phyloP scores from a whole-genome alignment of 371 early-diverging fungal genomes.

The Mucor velutinosus region DNA sequence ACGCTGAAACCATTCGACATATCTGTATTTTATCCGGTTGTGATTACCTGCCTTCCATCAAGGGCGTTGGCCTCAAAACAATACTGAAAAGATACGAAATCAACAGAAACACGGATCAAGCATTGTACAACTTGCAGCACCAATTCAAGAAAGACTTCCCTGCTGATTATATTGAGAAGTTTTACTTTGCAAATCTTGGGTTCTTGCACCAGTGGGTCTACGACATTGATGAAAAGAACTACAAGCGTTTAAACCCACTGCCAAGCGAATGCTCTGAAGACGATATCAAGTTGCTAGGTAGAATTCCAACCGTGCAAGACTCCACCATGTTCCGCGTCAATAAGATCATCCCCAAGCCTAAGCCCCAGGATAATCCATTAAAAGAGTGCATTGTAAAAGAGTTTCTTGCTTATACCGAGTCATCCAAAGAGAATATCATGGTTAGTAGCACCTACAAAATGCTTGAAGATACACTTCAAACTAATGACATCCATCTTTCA shows the following conservation, averaged over 20 bases:
- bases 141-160: not conserved
- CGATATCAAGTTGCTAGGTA: conserved; percentile 17
- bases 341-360: not conserved
- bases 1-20: not conserved
- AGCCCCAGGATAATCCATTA: not conserved
- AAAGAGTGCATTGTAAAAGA: not conserved
- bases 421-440: not conserved
- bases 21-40: conserved; percentile 96
- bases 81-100: not conserved
- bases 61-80: conserved; percentile 86
- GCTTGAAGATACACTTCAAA: not conserved
- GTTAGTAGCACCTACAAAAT: too few species aligned
- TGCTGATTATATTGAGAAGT: conserved; percentile 59
- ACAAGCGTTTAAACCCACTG: conserved; percentile 62
- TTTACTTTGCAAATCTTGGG: conserved; percentile 72
- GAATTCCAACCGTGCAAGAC: conserved; percentile 2
- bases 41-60: conserved; percentile 87
- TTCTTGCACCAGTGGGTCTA: conserved; percentile 86
- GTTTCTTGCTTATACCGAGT: not conserved
- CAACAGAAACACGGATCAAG: not conserved
- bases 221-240: conserved; percentile 49
- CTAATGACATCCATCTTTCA: too few species aligned
- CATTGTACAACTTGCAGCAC: not conserved
- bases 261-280: conserved; percentile 30
- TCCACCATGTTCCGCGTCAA: not conserved